Evolutionary conservation across 2,329 filamentous ascomycete species (phyloP).

Genomic region (Pseudogymnoascus sp.): DNA sequence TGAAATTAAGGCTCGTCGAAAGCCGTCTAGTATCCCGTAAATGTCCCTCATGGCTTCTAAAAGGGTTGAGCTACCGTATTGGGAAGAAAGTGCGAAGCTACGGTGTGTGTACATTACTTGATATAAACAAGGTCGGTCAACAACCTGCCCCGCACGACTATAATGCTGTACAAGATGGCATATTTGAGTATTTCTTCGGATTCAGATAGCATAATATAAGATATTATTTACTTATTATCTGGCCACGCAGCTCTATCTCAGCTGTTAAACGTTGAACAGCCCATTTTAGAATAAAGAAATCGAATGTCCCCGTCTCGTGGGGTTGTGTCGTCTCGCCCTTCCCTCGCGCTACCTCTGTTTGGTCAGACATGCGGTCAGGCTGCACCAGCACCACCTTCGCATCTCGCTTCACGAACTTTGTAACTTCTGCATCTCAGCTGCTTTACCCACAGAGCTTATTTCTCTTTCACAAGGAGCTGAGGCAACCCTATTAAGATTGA

Average conservation of each 20-base stretch:
- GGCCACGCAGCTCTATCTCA: not conserved
- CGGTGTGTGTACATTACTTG: not conserved
- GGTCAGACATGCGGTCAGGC: constrained; percentile 7
- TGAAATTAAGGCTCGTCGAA: not conserved
- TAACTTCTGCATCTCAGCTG: constrained; percentile 8
- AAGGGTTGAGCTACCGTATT: not conserved
- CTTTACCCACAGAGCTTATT: constrained; percentile 6
- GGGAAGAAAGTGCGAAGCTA: not conserved
- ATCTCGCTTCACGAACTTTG: constrained; percentile 8
- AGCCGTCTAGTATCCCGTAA: not conserved
- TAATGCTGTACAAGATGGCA: not conserved
- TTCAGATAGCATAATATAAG: not conserved
- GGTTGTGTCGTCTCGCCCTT: not conserved
- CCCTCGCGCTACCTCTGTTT: not conserved
- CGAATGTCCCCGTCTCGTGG: constrained; percentile 1
- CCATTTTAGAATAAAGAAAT: constrained; percentile 2
- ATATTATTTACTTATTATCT: not conserved
- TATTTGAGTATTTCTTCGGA: not conserved
- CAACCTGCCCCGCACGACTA: not conserved
- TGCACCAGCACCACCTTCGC: constrained; percentile 4
- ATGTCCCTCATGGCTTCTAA: not conserved
- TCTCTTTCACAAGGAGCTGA: constrained; percentile 5
- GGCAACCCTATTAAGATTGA: not conserved
- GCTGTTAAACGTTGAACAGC: not conserved
- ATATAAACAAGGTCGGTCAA: not conserved